A percentile compares a stretch with the other conserved stretches of the same genome.
These are phyloP conservation scores for Laetiporus sulphureus DNA, from an alignment of 1,284 basidiomycete species.

Conservation along the genomic window DNA sequence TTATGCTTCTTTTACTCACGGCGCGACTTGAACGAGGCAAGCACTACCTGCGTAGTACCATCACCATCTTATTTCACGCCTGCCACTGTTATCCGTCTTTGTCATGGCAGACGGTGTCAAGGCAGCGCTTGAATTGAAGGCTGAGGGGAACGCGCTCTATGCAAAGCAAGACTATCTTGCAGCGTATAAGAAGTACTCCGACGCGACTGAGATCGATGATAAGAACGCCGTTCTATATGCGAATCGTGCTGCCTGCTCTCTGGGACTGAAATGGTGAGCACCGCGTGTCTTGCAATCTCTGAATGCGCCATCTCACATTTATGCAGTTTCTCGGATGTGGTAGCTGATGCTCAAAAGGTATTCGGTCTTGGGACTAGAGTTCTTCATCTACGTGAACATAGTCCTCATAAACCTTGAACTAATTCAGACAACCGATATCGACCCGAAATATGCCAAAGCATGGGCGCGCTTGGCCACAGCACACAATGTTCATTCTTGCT, in stretches of 20 bases:
- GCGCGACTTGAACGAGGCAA: too few species aligned
- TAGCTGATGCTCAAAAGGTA: slow-evolving; percentile 8
- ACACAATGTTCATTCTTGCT: too few species aligned
- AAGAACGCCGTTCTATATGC: slow-evolving; percentile 30
- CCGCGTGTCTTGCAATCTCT: too few species aligned
- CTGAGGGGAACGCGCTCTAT: slow-evolving; percentile 31
- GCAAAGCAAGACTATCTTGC: slow-evolving; percentile 23
- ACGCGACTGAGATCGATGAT: slow-evolving; percentile 25
- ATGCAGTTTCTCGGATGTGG: slow-evolving; percentile 5
- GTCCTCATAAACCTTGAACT: too few species aligned
- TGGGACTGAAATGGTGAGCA: background rate
- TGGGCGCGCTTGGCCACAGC: slow-evolving; percentile 30
- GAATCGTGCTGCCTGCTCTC: slow-evolving; percentile 30
- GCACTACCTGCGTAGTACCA: too few species aligned
- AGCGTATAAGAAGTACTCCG: slow-evolving; percentile 28
- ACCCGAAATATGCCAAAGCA: slow-evolving; percentile 30
- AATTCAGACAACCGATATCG: slow-evolving; percentile 16
- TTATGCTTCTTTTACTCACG: too few species aligned
- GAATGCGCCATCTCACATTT: background rate
- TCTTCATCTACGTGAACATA: too few species aligned
- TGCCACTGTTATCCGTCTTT: too few species aligned
- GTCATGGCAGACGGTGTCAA: too few species aligned
- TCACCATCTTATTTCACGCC: too few species aligned
- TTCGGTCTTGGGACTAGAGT: too few species aligned
- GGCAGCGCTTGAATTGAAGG: slow-evolving; percentile 23